Percentiles rank a stretch among this genome's conserved stretches.
These are phyloP conservation scores for Lenzites betulinus DNA, from an alignment of 768 basidiomycete genomes.

Conservation along the genomic window DNA sequence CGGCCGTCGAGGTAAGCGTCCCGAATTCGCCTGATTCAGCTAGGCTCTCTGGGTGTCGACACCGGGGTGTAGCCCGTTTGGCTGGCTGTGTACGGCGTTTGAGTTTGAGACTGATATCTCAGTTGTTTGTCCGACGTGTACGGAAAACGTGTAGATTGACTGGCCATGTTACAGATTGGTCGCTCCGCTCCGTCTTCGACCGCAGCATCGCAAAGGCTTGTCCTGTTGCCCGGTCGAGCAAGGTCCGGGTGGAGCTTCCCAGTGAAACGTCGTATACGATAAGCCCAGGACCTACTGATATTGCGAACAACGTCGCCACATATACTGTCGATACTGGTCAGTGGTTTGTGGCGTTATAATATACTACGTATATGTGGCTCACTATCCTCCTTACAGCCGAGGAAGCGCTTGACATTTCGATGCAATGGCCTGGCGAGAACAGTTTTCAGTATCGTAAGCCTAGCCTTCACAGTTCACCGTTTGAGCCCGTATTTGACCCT, in stretches of 20 bases:
- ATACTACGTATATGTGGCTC: not conserved
- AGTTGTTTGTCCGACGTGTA: slow-evolving; percentile 1
- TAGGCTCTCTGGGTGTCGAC: not conserved
- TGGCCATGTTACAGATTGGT: slow-evolving; percentile 63
- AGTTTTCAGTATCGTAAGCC: slow-evolving; percentile 58
- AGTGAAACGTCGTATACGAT: slow-evolving; percentile 44
- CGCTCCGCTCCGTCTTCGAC: slow-evolving; percentile 67
- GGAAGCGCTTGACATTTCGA: slow-evolving; percentile 54
- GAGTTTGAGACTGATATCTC: not conserved
- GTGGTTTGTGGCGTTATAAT: slow-evolving; percentile 19
- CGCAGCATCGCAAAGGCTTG: slow-evolving; percentile 64
- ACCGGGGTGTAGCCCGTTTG: not conserved
- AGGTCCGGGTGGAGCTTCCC: slow-evolving; percentile 52
- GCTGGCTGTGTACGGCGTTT: not conserved
- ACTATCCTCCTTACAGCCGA: slow-evolving; percentile 32
- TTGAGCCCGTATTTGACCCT: not conserved
- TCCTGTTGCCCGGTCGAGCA: slow-evolving; percentile 67
- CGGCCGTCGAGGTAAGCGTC: slow-evolving; percentile 54
- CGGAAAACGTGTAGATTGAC: slow-evolving; percentile 16
- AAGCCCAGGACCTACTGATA: slow-evolving; percentile 50
- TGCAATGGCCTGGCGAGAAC: slow-evolving; percentile 54
- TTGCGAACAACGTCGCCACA: slow-evolving; percentile 39
- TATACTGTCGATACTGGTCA: slow-evolving; percentile 55
- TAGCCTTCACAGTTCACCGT: slow-evolving; percentile 24
- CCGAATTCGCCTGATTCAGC: not conserved